Evolutionary conservation across 306 rosid species (phyloP).

Genomic region (Albizia julibrissin): DNA sequence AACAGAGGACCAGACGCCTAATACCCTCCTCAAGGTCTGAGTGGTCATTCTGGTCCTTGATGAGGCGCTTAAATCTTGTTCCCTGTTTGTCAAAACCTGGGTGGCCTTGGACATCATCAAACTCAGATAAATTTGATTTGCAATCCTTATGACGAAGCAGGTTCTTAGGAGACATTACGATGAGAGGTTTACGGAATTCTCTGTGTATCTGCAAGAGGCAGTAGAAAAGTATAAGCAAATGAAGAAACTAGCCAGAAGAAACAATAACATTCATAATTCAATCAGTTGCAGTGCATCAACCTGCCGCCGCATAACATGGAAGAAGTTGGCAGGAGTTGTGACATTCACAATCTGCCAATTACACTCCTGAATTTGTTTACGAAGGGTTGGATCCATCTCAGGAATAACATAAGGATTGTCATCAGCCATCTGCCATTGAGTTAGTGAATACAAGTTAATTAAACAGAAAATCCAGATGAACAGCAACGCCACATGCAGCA

Average conservation of each 20-base stretch:
- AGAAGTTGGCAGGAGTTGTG: conserved; percentile 96
- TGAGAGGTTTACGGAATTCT: conserved; percentile 92
- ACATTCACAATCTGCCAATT: conserved; percentile 97
- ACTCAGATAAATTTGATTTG: conserved; percentile 87
- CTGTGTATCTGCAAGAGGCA: conserved; percentile 67
- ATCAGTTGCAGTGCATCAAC: conserved; percentile 50
- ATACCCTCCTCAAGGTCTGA: conserved; percentile 82
- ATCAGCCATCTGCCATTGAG: conserved; percentile 87
- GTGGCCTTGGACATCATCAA: conserved; percentile 98
- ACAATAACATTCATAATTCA: conserved; percentile 16
- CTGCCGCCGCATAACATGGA: conserved; percentile 96
- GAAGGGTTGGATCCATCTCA: conserved; percentile 94
- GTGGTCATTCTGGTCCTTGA: conserved; percentile 82
- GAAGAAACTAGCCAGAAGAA: not conserved
- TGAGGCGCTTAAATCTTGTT: conserved; percentile 95
- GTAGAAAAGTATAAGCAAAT: conserved; percentile 27
- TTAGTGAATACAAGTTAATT: conserved; percentile 30
- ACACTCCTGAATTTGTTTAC: conserved; percentile 97
- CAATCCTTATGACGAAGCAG: conserved; percentile 92
- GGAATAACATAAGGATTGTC: conserved; percentile 92
- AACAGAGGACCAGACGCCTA: conserved; percentile 88
- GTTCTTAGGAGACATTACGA: conserved; percentile 96
- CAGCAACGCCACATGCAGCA: conserved; percentile 11
- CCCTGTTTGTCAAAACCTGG: conserved; percentile 99
- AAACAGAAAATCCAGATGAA: conserved; percentile 6